Base-by-base conservation (phyloP, 2,329 filamentous ascomycete species). In the Pyrenochaeta sp. region DNA sequence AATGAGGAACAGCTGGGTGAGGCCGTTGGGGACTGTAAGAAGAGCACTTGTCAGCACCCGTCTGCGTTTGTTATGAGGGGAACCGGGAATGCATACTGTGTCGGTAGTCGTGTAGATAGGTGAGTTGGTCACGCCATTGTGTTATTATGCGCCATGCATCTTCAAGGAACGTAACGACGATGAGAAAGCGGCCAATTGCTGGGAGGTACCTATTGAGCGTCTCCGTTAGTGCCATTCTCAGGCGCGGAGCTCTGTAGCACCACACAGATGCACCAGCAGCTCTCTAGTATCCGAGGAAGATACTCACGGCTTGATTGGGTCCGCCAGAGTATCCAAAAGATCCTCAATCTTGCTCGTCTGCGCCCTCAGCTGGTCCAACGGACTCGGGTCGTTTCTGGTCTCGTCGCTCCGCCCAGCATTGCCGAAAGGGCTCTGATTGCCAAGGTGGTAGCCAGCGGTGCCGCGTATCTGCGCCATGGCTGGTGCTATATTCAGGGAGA, bases 261-360 rank as follows among this genome's bases (percentile, higher is more conserved):
- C 30, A 37, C 32, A 18, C 44, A 23, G 36, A 20, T 49, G 55
- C 50, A 45, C 29, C n/a, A 7, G 15, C n/a, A 52, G 43, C 33
- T 49, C 36, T 36, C 23, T 27, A 5, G 21, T 23, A 12, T 35
- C 31, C 20, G 40, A 17, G 18, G 27, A 51, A 47, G 53, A 55
- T 54, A 87, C 90, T 76, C 85, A 99, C 90, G 95, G 95, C 84
- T 97, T 98, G 66, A 98, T 80, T 43, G 95, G 95, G 74, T 97
- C 94, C 71, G 92, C 90, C 71, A 92, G 65, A 23, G 86, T 91
- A 78, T 98, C 95, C 74, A 99, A 79, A 75, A 91, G 80, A 75
- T 99, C 95, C 81, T 99, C 95, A 64, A 99, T 94, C 85, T 97
- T 98, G 88, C 91, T 97, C 45, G 95, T 99, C 79, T 98, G 93